A percentile compares a stretch with the other conserved stretches of the same genome.
Conservation (phyloP, 2,329 filamentous ascomycete genomes). For the Hypoxylon sp. region DNA sequence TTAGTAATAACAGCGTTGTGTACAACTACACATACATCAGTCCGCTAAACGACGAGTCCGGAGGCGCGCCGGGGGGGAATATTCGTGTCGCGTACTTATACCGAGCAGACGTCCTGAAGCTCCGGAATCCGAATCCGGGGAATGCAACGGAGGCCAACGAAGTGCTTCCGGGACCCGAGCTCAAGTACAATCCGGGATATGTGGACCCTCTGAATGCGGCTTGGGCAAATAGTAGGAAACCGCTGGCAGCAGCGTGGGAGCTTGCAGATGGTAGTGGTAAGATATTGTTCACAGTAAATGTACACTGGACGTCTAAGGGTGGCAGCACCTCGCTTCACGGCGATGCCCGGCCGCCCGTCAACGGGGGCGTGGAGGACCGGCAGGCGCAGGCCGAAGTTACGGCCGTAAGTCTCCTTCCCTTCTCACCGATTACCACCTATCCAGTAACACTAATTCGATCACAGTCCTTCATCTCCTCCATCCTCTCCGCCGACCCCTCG, state of each 20-base stretch:
- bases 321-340: constrained; percentile 76
- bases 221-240: constrained; percentile 75
- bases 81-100: constrained; percentile 81
- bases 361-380: constrained; percentile 73
- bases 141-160: constrained; percentile 67
- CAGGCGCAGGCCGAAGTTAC: constrained; percentile 71
- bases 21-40: constrained; percentile 74
- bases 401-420: constrained; percentile 60
- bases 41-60: constrained; percentile 73
- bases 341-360: constrained; percentile 76
- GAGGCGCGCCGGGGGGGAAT: constrained; percentile 78
- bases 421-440: not conserved
- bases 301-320: constrained; percentile 77
- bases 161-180: constrained; percentile 70
- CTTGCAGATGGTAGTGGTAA: constrained; percentile 67
- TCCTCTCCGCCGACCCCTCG: constrained; percentile 69
- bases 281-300: constrained; percentile 78
- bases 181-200: constrained; percentile 78
- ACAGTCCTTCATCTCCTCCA: constrained; percentile 68
- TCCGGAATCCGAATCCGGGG: constrained; percentile 73
- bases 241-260: constrained; percentile 76
- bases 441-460: not conserved
- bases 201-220: constrained; percentile 74
- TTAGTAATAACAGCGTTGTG: constrained; percentile 59
- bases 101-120: constrained; percentile 70